Evolutionary conservation across 129 eudicot species (phyloP), one percentile per base, ranked within the genome.

Genomic region (Rutidosis leptorrhynchoides): DNA sequence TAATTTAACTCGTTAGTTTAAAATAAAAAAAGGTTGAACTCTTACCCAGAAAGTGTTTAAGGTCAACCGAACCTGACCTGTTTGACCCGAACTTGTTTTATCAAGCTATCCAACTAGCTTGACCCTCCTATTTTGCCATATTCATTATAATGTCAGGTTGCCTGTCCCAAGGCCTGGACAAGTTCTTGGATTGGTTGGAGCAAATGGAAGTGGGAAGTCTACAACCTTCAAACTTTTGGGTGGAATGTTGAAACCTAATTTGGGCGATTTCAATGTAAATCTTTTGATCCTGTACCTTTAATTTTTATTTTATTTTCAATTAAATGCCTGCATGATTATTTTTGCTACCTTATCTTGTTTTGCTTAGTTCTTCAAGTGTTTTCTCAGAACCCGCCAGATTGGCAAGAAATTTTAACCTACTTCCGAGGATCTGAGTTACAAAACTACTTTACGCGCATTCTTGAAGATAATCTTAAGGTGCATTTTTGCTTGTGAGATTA

Each of bases 161-260:
- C 96, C 96, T n/a, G 95, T 88, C 35, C 98, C 96, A 56, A 82
- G 96, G 75, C 95, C 90, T 16, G 96, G 95, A 3, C 96, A 92
- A 77, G 98, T 92, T 78, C 96, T 88, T 72, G 98, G 96, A 42
- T 82, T 92, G 85, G 98, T 92, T 80, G 98, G 98, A 57, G 78
- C 98, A 58, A 85, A 82, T 78, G 89, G 89, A 12, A 88, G 82
- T 77, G 98, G 96, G 62, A 88, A 85, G 71, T 85, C 95, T 37
- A 83, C 91, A 52, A 91, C 96, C 17, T 87, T 92, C 60, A 85
- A 88, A 73, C 89, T 92, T 65, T 70, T 92, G 80, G 87, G 91
- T 29, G 89, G 96, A 71, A 88, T 88, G 64, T 52, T 88, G 76
- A 88, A 83, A 78, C 98, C 96, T 28, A 92, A 88, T 65, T 75